Conservation (phyloP, 129 eudicot species). For the Flaveria brownii region DNA sequence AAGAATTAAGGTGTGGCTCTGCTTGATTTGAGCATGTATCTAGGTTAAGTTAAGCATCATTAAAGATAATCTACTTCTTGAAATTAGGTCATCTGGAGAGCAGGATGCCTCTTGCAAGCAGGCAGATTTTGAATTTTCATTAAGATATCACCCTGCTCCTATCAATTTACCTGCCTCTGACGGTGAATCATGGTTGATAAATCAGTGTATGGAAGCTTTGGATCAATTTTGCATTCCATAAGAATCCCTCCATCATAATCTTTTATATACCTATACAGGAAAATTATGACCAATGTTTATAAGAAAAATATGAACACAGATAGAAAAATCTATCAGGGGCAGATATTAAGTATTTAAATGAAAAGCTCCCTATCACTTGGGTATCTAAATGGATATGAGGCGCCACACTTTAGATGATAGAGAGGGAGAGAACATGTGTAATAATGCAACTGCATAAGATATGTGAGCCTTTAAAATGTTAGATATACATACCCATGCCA, state of each 20-base stretch:
- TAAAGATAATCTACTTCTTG: not conserved
- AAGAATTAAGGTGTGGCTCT: not conserved
- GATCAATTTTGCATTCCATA: constrained; percentile 98
- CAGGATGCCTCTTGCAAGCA: not conserved
- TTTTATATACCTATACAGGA: constrained; percentile 66
- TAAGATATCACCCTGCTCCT: not conserved
- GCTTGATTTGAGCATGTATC: not conserved
- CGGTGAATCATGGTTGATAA: constrained; percentile 93
- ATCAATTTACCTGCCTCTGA: constrained; percentile 74
- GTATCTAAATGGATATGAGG: constrained; percentile 19
- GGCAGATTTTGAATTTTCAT: not conserved
- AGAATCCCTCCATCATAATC: constrained; percentile 98
- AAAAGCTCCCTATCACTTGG: not conserved
- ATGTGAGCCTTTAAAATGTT: constrained; percentile 7
- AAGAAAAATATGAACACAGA: not conserved
- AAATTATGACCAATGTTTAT: constrained; percentile 3
- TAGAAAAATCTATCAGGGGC: not conserved
- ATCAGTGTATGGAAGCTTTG: constrained; percentile 98
- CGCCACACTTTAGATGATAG: not conserved
- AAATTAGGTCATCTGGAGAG: not conserved
- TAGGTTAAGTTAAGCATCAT: not conserved
- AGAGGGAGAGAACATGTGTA: constrained; percentile 3
- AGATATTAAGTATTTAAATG: not conserved
- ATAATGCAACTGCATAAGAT: not conserved
- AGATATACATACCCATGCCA: constrained; percentile 88